Conservation (phyloP, 345 rosid genomes). For the Fremontodendron californicum region DNA sequence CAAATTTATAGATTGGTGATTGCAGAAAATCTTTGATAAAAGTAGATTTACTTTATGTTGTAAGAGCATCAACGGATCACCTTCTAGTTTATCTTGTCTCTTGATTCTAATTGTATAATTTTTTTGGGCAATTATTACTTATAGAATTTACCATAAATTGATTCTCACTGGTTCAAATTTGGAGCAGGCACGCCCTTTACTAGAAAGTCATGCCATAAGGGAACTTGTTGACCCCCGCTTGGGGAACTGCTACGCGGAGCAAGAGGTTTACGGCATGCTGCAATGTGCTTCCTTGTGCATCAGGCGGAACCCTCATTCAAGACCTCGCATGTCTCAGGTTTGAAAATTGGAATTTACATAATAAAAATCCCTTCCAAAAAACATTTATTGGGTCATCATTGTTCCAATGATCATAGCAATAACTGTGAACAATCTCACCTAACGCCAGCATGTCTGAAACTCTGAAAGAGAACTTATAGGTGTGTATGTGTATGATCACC, state of each 20-base stretch:
- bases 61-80: neutral
- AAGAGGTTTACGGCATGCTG: constrained; percentile 75
- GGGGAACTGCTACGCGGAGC: constrained; percentile 49
- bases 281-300: constrained; percentile 86
- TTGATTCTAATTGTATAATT: neutral
- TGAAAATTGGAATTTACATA: neutral
- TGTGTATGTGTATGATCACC: neutral
- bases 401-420: neutral
- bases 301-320: constrained; percentile 69
- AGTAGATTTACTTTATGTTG: neutral
- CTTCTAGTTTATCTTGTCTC: neutral
- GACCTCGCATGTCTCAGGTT: constrained; percentile 99
- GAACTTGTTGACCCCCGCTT: constrained; percentile 81
- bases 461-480: neutral
- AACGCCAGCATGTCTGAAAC: neutral
- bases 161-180: neutral
- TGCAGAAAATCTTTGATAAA: neutral
- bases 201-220: constrained; percentile 56
- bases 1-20: neutral
- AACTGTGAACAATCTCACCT: neutral
- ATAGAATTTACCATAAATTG: neutral
- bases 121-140: neutral
- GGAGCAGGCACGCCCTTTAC: constrained; percentile 85
- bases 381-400: constrained; percentile 1
- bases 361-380: neutral